Evolutionary conservation across 2,329 filamentous ascomycete species (phyloP).

Genomic region (Thelonectria olida): DNA sequence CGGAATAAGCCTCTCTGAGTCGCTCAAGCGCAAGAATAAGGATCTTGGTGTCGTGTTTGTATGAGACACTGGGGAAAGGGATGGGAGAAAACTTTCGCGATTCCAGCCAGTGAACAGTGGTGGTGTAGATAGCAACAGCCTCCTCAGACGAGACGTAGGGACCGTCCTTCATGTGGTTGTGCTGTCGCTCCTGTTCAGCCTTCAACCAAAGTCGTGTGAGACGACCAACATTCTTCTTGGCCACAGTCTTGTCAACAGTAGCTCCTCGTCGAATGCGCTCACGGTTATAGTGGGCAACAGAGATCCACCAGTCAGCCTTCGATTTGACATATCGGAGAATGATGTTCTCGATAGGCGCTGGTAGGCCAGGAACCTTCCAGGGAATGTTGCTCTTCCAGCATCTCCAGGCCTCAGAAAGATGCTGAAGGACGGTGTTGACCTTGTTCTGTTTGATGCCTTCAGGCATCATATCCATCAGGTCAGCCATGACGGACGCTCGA

Average conservation of each 20-base stretch:
- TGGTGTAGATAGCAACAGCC: slow-evolving; percentile 98
- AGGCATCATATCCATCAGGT: slow-evolving; percentile 99
- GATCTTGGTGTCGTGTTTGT: slow-evolving; percentile 99
- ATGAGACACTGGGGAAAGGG: slow-evolving; percentile 97
- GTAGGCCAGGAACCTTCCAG: slow-evolving; percentile 97
- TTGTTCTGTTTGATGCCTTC: slow-evolving; percentile 99
- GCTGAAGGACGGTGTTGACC: slow-evolving; percentile 96
- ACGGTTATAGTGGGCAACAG: slow-evolving; percentile 97
- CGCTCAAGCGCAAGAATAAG: slow-evolving; percentile 94
- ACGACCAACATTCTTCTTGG: slow-evolving; percentile 97
- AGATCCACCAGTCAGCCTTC: slow-evolving; percentile 99
- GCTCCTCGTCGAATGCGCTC: slow-evolving; percentile 96
- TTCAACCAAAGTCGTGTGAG: slow-evolving; percentile 97
- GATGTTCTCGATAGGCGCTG: slow-evolving; percentile 97
- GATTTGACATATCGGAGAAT: slow-evolving; percentile 98
- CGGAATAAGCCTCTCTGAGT: slow-evolving; percentile 93
- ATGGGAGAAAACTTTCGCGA: slow-evolving; percentile 98
- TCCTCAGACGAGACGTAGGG: slow-evolving; percentile 98
- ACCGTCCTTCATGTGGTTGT: slow-evolving; percentile 99
- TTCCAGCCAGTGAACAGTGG: slow-evolving; percentile 98
- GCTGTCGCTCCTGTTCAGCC: slow-evolving; percentile 96
- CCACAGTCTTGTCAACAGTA: slow-evolving; percentile 98
- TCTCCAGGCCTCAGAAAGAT: slow-evolving; percentile 97
- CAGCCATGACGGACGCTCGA: slow-evolving; percentile 97
- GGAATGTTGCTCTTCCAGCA: slow-evolving; percentile 99